Conservation (phyloP, 2,329 filamentous ascomycete genomes). For the Xylariaceae sp. region DNA sequence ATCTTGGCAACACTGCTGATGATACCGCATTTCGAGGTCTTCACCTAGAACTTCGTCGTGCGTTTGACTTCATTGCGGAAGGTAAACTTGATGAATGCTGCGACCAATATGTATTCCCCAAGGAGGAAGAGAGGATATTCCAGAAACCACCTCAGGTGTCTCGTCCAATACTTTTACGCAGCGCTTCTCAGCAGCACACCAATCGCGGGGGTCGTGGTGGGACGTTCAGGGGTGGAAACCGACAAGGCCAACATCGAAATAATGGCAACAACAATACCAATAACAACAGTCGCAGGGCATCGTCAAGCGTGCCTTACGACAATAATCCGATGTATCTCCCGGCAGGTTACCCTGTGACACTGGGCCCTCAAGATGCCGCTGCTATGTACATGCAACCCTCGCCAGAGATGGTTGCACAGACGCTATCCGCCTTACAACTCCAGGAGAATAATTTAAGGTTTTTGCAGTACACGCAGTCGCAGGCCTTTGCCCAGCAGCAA, state of each 20-base stretch:
- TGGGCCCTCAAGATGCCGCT: slow-evolving; percentile 50
- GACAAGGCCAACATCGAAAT: slow-evolving; percentile 40
- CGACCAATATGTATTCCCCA: slow-evolving; percentile 85
- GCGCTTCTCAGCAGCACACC: slow-evolving; percentile 61
- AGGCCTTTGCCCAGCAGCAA: slow-evolving; percentile 48
- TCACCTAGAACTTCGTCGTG: slow-evolving; percentile 84
- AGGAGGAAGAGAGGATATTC: slow-evolving; percentile 71
- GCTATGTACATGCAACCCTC: slow-evolving; percentile 50
- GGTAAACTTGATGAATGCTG: slow-evolving; percentile 83
- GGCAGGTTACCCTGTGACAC: slow-evolving; percentile 42
- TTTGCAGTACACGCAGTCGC: slow-evolving; percentile 51
- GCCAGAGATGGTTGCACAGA: slow-evolving; percentile 45
- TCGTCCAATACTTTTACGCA: slow-evolving; percentile 60
- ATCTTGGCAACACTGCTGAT: slow-evolving; percentile 94
- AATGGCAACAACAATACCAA: slow-evolving; percentile 46
- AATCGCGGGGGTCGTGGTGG: slow-evolving; percentile 50
- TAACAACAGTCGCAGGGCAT: slow-evolving; percentile 49
- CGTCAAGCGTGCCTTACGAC: slow-evolving; percentile 57
- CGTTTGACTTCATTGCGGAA: slow-evolving; percentile 79
- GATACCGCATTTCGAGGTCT: slow-evolving; percentile 92
- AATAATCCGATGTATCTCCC: slow-evolving; percentile 47
- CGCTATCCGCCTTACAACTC: slow-evolving; percentile 49
- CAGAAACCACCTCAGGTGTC: slow-evolving; percentile 59
- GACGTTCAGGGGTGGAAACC: slow-evolving; percentile 50
- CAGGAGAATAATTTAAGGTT: slow-evolving; percentile 50